phyloP scores from a whole-genome alignment of 2,329 filamentous ascomycete species.

The Pseudogymnoascus sp. region DNA sequence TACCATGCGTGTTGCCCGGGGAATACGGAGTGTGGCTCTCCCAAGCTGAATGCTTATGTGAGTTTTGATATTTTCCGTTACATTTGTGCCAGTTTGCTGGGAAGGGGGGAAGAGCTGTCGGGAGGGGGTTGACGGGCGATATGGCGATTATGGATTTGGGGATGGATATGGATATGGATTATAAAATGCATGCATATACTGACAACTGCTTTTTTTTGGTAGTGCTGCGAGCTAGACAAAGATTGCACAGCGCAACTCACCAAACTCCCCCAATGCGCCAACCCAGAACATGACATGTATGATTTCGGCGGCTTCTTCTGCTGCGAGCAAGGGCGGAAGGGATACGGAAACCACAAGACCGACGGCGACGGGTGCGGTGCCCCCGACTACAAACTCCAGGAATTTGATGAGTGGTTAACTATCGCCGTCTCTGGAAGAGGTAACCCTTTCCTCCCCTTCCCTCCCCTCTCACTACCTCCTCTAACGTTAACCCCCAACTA shows the following conservation, averaged over 20 bases:
- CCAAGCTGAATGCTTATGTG: neutral
- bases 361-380: conserved; percentile 9
- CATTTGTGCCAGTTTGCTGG: neutral
- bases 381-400: neutral
- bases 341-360: neutral
- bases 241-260: neutral
- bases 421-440: neutral
- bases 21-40: neutral
- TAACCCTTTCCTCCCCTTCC: neutral
- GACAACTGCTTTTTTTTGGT: neutral
- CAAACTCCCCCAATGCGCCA: conserved; percentile 18
- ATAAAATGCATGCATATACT: neutral
- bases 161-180: neutral
- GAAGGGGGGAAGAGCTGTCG: neutral
- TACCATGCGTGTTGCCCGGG: neutral
- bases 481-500: neutral
- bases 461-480: neutral
- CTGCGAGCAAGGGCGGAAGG: conserved; percentile 13
- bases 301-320: conserved; percentile 21
- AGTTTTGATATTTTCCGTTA: neutral
- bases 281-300: conserved; percentile 19
- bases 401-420: neutral
- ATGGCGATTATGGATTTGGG: neutral
- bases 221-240: neutral
- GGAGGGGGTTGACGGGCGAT: neutral